These are phyloP conservation scores for Fusarium odoratissimum DNA, from an alignment of 2,329 filamentous ascomycete species.

Conservation along the genomic window DNA sequence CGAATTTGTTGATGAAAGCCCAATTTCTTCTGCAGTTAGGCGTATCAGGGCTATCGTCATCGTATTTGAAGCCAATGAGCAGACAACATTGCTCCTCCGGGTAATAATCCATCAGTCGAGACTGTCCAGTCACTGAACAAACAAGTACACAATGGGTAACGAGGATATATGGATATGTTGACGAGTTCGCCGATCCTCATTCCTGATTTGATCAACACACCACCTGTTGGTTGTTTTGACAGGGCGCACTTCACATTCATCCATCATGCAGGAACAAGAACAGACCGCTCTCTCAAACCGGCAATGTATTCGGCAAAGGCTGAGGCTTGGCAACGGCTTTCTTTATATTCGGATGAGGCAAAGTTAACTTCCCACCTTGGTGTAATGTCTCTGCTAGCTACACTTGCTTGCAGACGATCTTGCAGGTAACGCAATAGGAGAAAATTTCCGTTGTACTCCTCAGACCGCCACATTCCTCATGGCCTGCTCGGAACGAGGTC, in stretches of 20 bases:
- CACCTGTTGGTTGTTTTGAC: not conserved
- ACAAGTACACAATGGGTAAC: not conserved
- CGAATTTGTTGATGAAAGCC: constrained; percentile 2
- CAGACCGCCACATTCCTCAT: not conserved
- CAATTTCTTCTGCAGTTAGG: constrained; percentile 1
- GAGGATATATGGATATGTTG: not conserved
- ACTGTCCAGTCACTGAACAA: not conserved
- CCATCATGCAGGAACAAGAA: not conserved
- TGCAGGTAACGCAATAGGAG: not conserved
- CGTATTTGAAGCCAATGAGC: constrained; percentile 12
- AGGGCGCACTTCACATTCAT: not conserved
- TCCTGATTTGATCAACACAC: not conserved
- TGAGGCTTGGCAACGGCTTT: constrained; percentile 12
- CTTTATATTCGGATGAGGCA: not conserved
- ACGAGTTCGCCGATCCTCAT: constrained; percentile 3
- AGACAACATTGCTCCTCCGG: not conserved
- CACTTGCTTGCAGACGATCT: not conserved
- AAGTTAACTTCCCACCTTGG: not conserved
- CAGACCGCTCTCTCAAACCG: not conserved
- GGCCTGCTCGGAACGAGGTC: not conserved
- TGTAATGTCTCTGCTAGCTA: not conserved
- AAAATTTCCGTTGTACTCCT: not conserved
- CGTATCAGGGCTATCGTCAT: not conserved
- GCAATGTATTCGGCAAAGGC: constrained; percentile 1
- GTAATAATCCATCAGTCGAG: not conserved